Evolutionary conservation across 345 rosid genomes (phyloP).

Genomic region (Noccaea bulbosa): DNA sequence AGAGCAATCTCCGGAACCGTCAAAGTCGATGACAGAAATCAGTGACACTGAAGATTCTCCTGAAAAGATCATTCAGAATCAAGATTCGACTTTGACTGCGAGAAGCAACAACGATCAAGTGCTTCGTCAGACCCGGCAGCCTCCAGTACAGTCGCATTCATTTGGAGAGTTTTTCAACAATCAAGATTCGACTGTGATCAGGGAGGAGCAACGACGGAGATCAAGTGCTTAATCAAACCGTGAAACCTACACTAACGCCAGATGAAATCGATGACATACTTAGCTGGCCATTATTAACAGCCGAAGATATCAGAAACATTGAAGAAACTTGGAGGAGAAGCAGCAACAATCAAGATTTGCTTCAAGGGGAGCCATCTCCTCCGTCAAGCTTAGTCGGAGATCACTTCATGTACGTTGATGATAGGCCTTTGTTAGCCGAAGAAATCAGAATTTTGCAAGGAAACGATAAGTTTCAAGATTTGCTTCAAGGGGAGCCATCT

Average conservation of each 20-base stretch:
- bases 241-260: too few relatives aligned
- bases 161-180: background rate
- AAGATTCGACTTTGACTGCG: background rate
- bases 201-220: background rate
- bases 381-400: too few relatives aligned
- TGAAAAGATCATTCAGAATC: background rate
- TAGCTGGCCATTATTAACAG: too few relatives aligned
- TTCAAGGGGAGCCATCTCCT: too few relatives aligned
- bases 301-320: too few relatives aligned
- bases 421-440: too few relatives aligned
- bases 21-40: background rate
- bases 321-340: background rate
- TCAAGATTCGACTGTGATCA: background rate
- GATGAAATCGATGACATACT: too few relatives aligned
- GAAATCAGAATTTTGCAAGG: too few relatives aligned
- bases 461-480: too few relatives aligned
- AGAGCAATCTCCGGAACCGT: background rate
- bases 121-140: background rate
- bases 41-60: background rate
- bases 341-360: slow-evolving; percentile 14
- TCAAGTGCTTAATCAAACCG: too few relatives aligned
- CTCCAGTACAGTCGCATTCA: slow-evolving; percentile 1
- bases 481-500: too few relatives aligned
- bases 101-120: background rate
- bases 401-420: too few relatives aligned